Percentiles rank a stretch among this genome's conserved stretches.
Conservation (phyloP, 2,329 filamentous ascomycete genomes). For the Lecanicillium sp. region DNA sequence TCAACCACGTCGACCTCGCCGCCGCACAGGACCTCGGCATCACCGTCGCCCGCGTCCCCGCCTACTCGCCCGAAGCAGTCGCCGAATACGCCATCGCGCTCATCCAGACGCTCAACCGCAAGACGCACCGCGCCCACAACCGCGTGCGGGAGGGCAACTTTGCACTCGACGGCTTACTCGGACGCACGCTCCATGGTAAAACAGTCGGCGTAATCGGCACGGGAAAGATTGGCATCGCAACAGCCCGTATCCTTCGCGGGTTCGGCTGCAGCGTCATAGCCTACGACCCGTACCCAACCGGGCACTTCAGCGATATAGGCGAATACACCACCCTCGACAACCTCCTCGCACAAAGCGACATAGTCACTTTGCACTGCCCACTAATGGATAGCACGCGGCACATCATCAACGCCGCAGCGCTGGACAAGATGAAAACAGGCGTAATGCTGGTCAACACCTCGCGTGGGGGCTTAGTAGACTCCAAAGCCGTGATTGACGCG, state of each 20-base stretch:
- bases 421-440: constrained; percentile 48
- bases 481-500: constrained; percentile 47
- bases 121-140: constrained; percentile 60
- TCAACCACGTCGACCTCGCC: constrained; percentile 56
- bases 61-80: constrained; percentile 61
- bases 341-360: constrained; percentile 47
- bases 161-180: constrained; percentile 54
- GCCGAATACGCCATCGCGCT: constrained; percentile 63
- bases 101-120: constrained; percentile 58
- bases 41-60: constrained; percentile 57
- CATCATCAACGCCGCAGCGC: constrained; percentile 47
- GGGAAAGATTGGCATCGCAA: constrained; percentile 55
- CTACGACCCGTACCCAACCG: constrained; percentile 47
- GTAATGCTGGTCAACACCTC: constrained; percentile 61
- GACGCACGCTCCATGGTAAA: constrained; percentile 52
- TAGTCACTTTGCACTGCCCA: constrained; percentile 59
- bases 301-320: constrained; percentile 40
- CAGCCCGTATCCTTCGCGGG: constrained; percentile 53
- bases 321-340: constrained; percentile 44
- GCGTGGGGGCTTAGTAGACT: constrained; percentile 56
- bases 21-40: constrained; percentile 46
- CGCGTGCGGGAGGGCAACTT: constrained; percentile 63
- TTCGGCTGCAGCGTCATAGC: constrained; percentile 57
- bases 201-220: constrained; percentile 59
- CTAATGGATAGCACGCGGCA: constrained; percentile 51